Evolutionary conservation across 371 early-diverging fungal species (phyloP).

Genomic region (Mucor circinelloides): DNA sequence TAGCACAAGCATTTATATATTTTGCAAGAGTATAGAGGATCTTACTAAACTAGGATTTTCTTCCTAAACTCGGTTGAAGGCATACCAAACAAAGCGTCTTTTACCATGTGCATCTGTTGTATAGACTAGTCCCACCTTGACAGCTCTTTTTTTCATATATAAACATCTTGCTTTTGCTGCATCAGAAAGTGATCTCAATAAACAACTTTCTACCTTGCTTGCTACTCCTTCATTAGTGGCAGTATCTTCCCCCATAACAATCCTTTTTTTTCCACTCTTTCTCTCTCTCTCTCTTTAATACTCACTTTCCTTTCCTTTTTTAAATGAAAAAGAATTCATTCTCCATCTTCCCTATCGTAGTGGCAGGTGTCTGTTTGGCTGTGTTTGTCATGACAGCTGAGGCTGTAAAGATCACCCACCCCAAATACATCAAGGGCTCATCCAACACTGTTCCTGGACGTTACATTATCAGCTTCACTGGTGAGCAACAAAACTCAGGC

Average conservation of each 20-base stretch:
- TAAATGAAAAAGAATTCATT: slow-evolving; percentile 27
- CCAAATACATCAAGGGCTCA: slow-evolving; percentile 22
- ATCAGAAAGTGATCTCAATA: not conserved
- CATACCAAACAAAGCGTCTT: slow-evolving; percentile 3
- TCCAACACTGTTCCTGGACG: slow-evolving; percentile 30
- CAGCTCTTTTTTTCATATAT: not conserved
- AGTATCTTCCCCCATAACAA: not conserved
- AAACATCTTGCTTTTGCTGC: not conserved
- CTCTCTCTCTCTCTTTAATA: slow-evolving; percentile 6
- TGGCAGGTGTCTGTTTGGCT: slow-evolving; percentile 34
- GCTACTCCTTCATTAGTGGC: not conserved
- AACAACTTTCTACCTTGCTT: not conserved
- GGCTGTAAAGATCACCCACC: slow-evolving; percentile 25
- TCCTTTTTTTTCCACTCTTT: not conserved
- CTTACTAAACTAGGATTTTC: slow-evolving; percentile 14
- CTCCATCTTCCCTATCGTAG: slow-evolving; percentile 27
- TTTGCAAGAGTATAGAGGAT: not conserved
- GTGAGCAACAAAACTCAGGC: slow-evolving; percentile 3
- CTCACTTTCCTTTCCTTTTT: not conserved
- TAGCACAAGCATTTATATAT: not conserved
- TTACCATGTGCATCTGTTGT: slow-evolving; percentile 2
- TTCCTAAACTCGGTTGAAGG: slow-evolving; percentile 17
- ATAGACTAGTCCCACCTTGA: not conserved
- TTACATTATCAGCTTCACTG: slow-evolving; percentile 38
- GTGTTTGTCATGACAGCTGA: slow-evolving; percentile 24